A percentile compares a stretch with the other conserved stretches of the same genome.
These are phyloP conservation scores for Anaeramoeba flamelloides DNA, from an alignment of 78 protist genomes.

Conservation along the genomic window DNA sequence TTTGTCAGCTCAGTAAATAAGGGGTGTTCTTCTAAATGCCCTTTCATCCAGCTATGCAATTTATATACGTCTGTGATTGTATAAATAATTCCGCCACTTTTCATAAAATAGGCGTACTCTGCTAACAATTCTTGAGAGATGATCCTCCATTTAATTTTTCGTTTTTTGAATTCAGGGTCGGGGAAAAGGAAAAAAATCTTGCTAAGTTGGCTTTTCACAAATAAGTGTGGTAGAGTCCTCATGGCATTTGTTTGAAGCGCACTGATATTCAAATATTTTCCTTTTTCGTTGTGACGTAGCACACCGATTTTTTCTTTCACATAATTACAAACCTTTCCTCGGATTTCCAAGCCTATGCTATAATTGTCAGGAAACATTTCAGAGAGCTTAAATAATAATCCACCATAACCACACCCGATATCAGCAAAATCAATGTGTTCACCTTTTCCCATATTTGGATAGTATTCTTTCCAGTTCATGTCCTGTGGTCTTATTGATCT, in stretches of 20 bases:
- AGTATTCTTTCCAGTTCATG: too few species aligned
- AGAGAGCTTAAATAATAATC: slow-evolving; percentile 27
- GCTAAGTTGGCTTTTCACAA: slow-evolving; percentile 50
- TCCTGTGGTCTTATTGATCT: too few species aligned
- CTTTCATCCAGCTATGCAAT: slow-evolving; percentile 71
- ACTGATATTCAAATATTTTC: slow-evolving; percentile 56
- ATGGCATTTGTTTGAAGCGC: slow-evolving; percentile 63
- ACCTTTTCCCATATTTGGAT: too few species aligned
- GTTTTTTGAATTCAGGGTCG: slow-evolving; percentile 82
- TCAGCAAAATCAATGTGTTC: too few species aligned
- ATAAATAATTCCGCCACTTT: slow-evolving; percentile 59
- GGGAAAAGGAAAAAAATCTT: slow-evolving; percentile 79
- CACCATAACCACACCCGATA: slow-evolving; percentile 89
- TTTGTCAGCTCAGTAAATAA: slow-evolving; percentile 35
- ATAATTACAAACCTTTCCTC: too few species aligned
- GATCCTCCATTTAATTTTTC: slow-evolving; percentile 64
- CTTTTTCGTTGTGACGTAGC: too few species aligned
- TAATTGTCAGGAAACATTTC: slow-evolving; percentile 36
- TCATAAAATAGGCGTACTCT: slow-evolving; percentile 65
- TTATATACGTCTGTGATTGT: slow-evolving; percentile 70
- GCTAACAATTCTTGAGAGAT: slow-evolving; percentile 43
- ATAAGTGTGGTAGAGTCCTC: slow-evolving; percentile 68
- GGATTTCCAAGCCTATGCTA: slow-evolving; percentile 71
- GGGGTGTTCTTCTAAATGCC: slow-evolving; percentile 46
- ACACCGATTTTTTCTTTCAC: too few species aligned